Base-by-base conservation (phyloP, 345 rosid species). In the Camelina neglecta region DNA sequence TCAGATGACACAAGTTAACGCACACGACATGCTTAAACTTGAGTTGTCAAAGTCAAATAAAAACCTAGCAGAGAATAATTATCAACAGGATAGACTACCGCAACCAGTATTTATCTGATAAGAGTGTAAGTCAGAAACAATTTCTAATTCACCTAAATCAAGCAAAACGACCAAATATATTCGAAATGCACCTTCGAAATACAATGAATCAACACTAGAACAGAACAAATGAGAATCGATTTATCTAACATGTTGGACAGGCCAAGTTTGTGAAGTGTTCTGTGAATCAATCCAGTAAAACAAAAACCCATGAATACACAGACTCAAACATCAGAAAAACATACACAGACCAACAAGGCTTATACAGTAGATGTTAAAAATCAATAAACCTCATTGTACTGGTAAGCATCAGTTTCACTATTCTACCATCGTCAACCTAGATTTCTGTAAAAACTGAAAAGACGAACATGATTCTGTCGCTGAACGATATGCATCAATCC, bases 31-130 rank as follows among this genome's bases (percentile, higher is more conserved):
- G 58, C 59, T 51, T 38, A 21, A 36, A 51, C 24, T 26, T 16
- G 44, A 69, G 38, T 8, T 20, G 58, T 21, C 47, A 33, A 42
- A 11, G 20, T 69, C 5, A 57, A 20, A 18, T 44, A 13, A 36
- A 50, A 36, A 50, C 41, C 13, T 48, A 65, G 58, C 58, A 16
- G 70, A 64, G 38, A 64, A 4, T 44, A 44, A 6, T 15, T 15
- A n/a, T 47, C 0, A 15, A 47, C 50, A 47, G 8, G 50, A 47
- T 47, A 15, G 50, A 16, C 3, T 15, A 47, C 18, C 3, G 20
- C 50, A 15, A 15, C 3, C 20, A 47, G 20, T 47, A 5, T 15
- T 6, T 15, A 45, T 58, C 12, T 39, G 49, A 11, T 39, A 38
- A 7, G 33, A 39, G 33, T 47, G 44, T 15, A 18, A 47, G 16